Base-by-base conservation (phyloP, 305 asterid species). In the Coffea humblotiana region DNA sequence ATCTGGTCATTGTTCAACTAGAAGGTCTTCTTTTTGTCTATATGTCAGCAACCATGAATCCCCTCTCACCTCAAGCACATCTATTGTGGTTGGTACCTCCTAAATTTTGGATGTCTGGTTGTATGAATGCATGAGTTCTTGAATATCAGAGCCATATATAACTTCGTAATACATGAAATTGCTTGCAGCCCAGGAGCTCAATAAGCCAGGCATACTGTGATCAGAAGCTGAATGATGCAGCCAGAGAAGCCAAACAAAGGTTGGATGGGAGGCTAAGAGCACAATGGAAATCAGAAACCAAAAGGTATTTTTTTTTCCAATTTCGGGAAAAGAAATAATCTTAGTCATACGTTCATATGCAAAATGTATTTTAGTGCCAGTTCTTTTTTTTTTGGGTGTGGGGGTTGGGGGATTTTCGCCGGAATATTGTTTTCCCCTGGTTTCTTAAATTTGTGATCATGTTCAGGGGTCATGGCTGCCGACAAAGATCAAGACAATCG, bases 241-340 rank as follows among this genome's bases (percentile, higher is more conserved):
- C 89, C 3, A 90, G 92, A 85, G 95, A 92, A 87, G 97, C 95
- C 77, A 92, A 91, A 76, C 88, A 81, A 77, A 91, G 97, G 84
- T 81, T 92, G 82, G 97, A 89, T 84, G 84, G 82, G 73, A 89
- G 89, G 83, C 83, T 92, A 37, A 85, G 84, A 79, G 82, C 85
- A 16, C 85, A 79, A 65, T 71, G 94, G 89, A 92, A 80, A 75
- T 80, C 92, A 25, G 86, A 89, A 49, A 77, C 58, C 74, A 87
- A 82, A 15, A 83, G 95, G 97, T 92, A 47, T 5, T 3, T 19
- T 65, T 5, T 3, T 19, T 65, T 72, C 14, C 19, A 60, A 60
- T 0, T 60, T 21, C 65, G 8, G 23, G 43, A 40, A 40, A 40
- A 40, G 4, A 40, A 40, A 40, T 40, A 40, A 40, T 40, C 43